Evolutionary conservation across 495 filamentous ascomycete species (phyloP), one percentile per base, ranked within the genome.

Genomic region (Beverwykella pulmonaria): DNA sequence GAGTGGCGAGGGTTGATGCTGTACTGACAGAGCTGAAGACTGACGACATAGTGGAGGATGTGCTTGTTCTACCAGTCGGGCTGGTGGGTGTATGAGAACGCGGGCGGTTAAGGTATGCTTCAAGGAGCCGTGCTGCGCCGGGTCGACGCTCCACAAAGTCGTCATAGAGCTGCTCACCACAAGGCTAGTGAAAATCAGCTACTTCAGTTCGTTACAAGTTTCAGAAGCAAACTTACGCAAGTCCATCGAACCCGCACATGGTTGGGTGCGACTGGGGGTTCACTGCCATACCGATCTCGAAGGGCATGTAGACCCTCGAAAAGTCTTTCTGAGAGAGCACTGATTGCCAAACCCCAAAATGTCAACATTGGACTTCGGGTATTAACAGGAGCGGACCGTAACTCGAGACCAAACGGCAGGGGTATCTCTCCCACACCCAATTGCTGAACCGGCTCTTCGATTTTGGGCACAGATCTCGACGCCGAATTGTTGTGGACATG

Each of bases 121-220:
- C 72, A 0, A 79, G 62, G 8, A 73, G 66, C 19, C 71, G 62
- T 22, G 77, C 76, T 41, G 77, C 77, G 14, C 76, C 78, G 3
- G 66, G 68, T n/a, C 73, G 61, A 17, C 48, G 54, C 53, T 80
- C 78, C 12, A 68, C 54, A 62, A 75, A 79, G 66, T 80, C 77
- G 49, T 80, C 77, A 32, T 75, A 75, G 22, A 80, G 50, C 1
- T 63, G 66, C 48, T 73, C 66, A 20, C 76, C 77, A 48, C 75
- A 79, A 26, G 62, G 49, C 74, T 76, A 46, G 20, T 15, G 6
- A 2, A 20, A 19, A 44, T 66, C 15, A 71, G 63, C 14, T 10
- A 44, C 2, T 4, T 44, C 39, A 7, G 3, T 44, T 3, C 47
- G n/a, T 27, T 44, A 44, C 17, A 9, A 44, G 39, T 4, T 34